A percentile compares a stretch with the other conserved stretches of the same genome.
Evolutionary conservation across 106 monocot species (phyloP).

Genomic region (Chionographis japonica): DNA sequence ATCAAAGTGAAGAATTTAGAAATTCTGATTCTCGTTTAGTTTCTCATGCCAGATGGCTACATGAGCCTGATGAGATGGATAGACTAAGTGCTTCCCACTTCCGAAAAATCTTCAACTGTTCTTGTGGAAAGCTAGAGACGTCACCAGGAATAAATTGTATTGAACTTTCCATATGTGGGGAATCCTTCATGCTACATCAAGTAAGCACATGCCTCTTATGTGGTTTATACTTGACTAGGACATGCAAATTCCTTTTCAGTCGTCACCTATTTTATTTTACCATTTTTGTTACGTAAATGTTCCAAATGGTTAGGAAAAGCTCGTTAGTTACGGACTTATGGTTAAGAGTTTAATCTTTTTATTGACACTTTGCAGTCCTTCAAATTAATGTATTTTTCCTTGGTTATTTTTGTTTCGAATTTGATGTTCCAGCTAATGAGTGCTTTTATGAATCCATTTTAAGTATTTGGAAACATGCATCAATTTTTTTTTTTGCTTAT

Average conservation of each 20-base stretch:
- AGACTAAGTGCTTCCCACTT: constrained; percentile 79
- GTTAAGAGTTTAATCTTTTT: too few species aligned
- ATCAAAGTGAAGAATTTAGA: constrained; percentile 3
- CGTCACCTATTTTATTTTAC: too few species aligned
- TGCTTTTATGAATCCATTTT: too few species aligned
- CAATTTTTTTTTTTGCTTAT: not conserved
- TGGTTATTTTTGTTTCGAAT: not conserved
- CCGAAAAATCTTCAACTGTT: constrained; percentile 64
- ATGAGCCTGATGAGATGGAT: constrained; percentile 87
- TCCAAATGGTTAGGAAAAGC: too few species aligned
- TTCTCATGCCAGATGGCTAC: constrained; percentile 75
- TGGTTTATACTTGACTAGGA: too few species aligned
- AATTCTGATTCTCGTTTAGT: constrained; percentile 4
- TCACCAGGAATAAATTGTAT: constrained; percentile 48
- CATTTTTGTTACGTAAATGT: too few species aligned
- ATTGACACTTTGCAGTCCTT: too few species aligned
- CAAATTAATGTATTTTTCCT: too few species aligned
- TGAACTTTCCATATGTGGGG: constrained; percentile 83
- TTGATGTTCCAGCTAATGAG: not conserved
- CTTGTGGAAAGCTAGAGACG: constrained; percentile 62
- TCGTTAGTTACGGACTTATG: too few species aligned
- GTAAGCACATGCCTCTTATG: constrained; percentile 28
- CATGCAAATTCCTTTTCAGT: too few species aligned
- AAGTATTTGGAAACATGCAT: not conserved
- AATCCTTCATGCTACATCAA: constrained; percentile 98